Conservation (phyloP, 352 stramenopile species). For the Pythium brassicae region DNA sequence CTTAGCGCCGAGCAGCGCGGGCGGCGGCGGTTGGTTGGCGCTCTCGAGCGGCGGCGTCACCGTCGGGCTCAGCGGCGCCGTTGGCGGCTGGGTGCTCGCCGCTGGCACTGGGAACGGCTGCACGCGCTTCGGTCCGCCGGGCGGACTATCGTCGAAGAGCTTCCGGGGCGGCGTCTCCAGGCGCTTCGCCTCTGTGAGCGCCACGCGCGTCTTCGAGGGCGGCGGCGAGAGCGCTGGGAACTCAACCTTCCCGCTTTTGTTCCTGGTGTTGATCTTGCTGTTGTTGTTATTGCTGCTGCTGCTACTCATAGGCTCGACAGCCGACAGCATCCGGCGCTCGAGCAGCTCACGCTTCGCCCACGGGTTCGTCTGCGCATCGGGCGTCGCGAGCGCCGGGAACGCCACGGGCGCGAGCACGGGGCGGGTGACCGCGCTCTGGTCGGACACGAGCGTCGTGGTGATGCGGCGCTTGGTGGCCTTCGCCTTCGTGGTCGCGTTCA, state of each 20-base stretch:
- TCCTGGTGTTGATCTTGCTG: too few relatives aligned
- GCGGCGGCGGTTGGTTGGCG: conserved; percentile 2
- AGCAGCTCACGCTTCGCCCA: conserved; percentile 46
- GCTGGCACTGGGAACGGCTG: conserved; percentile 4
- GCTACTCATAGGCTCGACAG: not conserved
- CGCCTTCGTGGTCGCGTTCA: conserved; percentile 5
- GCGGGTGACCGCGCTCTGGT: conserved; percentile 21
- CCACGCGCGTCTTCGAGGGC: not conserved
- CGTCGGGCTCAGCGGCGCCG: conserved; percentile 8
- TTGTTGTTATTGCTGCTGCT: too few relatives aligned
- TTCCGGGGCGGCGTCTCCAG: not conserved
- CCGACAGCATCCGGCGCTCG: conserved; percentile 36
- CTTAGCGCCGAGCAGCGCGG: conserved; percentile 11
- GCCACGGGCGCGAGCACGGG: conserved; percentile 22
- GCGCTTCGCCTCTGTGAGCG: not conserved
- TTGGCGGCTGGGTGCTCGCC: not conserved
- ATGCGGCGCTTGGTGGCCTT: conserved; percentile 38
- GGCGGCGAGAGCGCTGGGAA: conserved; percentile 1
- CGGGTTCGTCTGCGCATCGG: conserved; percentile 8
- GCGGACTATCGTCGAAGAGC: conserved; percentile 8
- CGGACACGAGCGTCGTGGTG: conserved; percentile 39
- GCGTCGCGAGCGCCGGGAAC: conserved; percentile 21
- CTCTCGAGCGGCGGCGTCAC: conserved; percentile 10
- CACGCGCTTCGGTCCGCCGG: conserved; percentile 3
- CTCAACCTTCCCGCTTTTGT: not conserved